Evolutionary conservation across 345 rosid genomes (phyloP), one percentile per base, ranked within the genome.

Genomic region (Hibiscus tridactylites): DNA sequence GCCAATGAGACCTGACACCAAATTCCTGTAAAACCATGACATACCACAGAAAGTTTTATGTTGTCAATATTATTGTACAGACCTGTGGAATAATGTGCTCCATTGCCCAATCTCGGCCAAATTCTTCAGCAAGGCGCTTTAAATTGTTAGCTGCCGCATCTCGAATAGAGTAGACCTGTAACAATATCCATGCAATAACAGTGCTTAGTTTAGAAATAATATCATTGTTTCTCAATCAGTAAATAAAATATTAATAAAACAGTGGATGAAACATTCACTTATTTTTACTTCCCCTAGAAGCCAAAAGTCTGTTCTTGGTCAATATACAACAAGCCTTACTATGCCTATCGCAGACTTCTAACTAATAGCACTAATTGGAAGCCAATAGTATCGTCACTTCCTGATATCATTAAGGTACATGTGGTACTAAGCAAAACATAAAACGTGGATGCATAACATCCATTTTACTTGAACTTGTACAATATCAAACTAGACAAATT

Each of bases 21-120:
- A 3, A 6, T 56, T 54, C 63, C 29, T 17, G 35, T 10, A 54
- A 70, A 70, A 53, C n/a, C 31, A 0, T 10, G 16, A 1, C 1
- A 8, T 64, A 21, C 4, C 0, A 31, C 31, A 19, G 56, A 37
- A 21, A 64, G 6, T 10, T 26, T 39, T 64, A 10, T 42, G 33
- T 26, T 39, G 33, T 56, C 53, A 52, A 68, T 31, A 63, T 63
- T 63, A 71, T 35, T 12, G 57, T 24, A 77, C 82, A 79, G 71
- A 91, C 97, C 94, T 89, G 94, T 10, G 94, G 94, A 75, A 89
- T 82, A 71, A 91, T 88, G 84, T 87, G 92, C 73, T 85, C 90
- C 92, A 91, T 89, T 76, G 97, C 92, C 97, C 97, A 91, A 37
- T 89, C 90, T 42, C 91, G 92, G 65, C 97, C 91, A 76, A 91